A percentile compares a stretch with the other conserved stretches of the same genome.
Evolutionary conservation across 805 yeast genomes (phyloP).

Genomic region (Schwanniomyces yamadae): DNA sequence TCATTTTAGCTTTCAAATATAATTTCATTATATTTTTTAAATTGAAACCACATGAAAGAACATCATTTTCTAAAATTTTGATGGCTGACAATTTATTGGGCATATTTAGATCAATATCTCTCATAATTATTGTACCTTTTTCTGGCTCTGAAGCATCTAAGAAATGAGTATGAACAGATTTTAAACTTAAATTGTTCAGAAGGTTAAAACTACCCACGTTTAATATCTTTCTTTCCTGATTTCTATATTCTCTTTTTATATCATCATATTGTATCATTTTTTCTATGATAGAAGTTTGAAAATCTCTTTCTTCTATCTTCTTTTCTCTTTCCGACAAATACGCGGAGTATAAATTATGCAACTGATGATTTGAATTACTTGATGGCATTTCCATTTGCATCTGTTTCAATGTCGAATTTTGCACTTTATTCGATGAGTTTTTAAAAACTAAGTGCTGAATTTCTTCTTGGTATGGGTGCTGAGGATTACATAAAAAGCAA

Average conservation of each 20-base stretch:
- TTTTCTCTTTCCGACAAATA: slow-evolving; percentile 10
- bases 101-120: slow-evolving; percentile 6
- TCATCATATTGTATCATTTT: slow-evolving; percentile 16
- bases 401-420: neutral
- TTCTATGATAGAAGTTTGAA: slow-evolving; percentile 14
- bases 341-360: slow-evolving; percentile 9
- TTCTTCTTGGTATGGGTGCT: slow-evolving; percentile 15
- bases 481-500: slow-evolving; percentile 18
- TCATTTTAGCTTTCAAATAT: slow-evolving; percentile 10
- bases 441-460: slow-evolving; percentile 7
- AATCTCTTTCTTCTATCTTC: slow-evolving; percentile 10
- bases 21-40: slow-evolving; percentile 15
- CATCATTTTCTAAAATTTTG: slow-evolving; percentile 11
- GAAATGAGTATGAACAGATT: neutral
- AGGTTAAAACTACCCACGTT: slow-evolving; percentile 6
- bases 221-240: slow-evolving; percentile 13
- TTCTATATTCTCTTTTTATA: slow-evolving; percentile 14
- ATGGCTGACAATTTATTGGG: slow-evolving; percentile 7
- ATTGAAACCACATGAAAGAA: slow-evolving; percentile 8
- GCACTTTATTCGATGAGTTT: neutral
- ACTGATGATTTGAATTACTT: slow-evolving; percentile 4
- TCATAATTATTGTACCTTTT: neutral
- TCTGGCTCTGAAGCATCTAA: slow-evolving; percentile 1
- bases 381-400: neutral
- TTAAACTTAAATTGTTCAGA: neutral